Evolutionary conservation across 768 basidiomycete species (phyloP).

Genomic region (Tricholomella constricta): DNA sequence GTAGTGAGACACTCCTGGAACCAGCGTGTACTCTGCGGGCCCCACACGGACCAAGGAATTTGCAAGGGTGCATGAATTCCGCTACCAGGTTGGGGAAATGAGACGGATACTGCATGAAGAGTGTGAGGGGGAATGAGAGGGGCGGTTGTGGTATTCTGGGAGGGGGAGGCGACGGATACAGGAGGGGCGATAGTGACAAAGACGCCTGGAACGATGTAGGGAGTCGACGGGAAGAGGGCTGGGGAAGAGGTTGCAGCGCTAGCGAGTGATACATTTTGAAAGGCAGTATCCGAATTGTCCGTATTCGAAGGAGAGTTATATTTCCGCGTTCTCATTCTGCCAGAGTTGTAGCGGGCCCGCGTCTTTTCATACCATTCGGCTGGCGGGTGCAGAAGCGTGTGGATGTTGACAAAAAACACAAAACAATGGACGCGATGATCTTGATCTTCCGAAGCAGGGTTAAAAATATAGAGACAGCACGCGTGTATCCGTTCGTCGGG

Average conservation of each 20-base stretch:
- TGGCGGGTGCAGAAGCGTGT: slow-evolving; percentile 36
- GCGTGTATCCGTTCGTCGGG: slow-evolving; percentile 52
- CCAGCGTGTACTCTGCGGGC: slow-evolving; percentile 54
- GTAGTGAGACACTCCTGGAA: slow-evolving; percentile 50
- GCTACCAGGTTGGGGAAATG: not conserved
- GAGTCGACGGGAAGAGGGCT: not conserved
- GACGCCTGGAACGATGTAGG: not conserved
- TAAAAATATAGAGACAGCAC: slow-evolving; percentile 49
- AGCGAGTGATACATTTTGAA: not conserved
- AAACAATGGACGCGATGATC: slow-evolving; percentile 46
- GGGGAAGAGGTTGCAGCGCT: not conserved
- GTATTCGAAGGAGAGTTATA: not conserved
- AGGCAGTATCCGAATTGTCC: not conserved
- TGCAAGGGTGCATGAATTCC: not conserved
- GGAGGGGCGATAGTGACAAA: not conserved
- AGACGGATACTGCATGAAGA: not conserved
- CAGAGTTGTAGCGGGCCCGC: slow-evolving; percentile 1
- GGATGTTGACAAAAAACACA: slow-evolving; percentile 50
- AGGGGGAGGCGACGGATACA: not conserved
- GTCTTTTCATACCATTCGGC: slow-evolving; percentile 12
- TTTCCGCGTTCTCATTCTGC: not conserved
- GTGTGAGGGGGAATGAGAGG: not conserved
- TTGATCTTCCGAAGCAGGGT: slow-evolving; percentile 36
- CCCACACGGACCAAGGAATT: slow-evolving; percentile 50
- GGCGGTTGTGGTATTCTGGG: not conserved